phyloP scores from a whole-genome alignment of 2,329 filamentous ascomycete species.

The Arthrobotrys iridis region DNA sequence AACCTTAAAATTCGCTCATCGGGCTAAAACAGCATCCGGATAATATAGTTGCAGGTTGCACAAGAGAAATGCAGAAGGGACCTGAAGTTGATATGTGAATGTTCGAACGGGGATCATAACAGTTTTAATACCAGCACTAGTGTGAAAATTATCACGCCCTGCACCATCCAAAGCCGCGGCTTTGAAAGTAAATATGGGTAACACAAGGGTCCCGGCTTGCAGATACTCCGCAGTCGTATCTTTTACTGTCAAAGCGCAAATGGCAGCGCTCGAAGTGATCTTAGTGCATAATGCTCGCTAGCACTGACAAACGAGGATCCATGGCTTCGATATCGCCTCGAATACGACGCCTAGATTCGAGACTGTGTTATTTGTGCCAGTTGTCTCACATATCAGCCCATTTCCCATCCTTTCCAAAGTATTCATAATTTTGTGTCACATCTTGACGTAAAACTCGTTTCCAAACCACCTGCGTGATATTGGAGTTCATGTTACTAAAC shows the following conservation, averaged over 20 bases:
- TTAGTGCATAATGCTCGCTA: no score
- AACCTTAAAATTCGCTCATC: background rate
- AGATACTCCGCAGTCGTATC: background rate
- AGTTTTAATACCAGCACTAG: background rate
- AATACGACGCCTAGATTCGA: background rate
- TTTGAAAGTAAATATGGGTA: background rate
- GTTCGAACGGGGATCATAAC: background rate
- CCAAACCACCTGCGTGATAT: no score
- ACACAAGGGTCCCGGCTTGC: background rate
- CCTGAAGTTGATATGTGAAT: background rate
- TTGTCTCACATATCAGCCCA: background rate
- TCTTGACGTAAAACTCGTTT: no score
- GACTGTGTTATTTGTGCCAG: background rate
- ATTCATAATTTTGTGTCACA: background rate
- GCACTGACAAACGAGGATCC: background rate
- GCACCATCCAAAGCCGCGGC: background rate
- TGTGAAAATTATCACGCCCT: no score
- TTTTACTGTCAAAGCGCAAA: background rate
- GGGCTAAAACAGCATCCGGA: background rate
- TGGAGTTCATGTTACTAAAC: no score
- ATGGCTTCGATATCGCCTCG: no score
- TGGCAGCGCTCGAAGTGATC: no score
- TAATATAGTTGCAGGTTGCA: background rate
- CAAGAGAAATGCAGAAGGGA: background rate
- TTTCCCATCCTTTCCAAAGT: background rate